Evolutionary conservation across 192 early-diverging fungal genomes (phyloP).

Genomic region (Linnemannia schmuckeri): DNA sequence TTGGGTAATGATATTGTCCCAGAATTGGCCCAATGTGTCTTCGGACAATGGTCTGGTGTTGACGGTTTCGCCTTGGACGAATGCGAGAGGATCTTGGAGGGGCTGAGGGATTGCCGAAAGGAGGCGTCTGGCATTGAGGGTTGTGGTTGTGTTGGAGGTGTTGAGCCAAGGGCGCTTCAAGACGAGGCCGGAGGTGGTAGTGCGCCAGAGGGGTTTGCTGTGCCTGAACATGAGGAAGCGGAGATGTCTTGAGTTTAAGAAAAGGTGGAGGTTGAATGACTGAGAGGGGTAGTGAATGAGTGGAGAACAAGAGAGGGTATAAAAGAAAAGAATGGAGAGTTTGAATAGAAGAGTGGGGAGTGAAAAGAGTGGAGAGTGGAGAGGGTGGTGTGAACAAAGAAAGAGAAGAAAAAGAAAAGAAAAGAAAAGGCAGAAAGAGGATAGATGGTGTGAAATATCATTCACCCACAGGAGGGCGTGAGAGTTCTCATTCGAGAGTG

Average conservation of each 20-base stretch:
- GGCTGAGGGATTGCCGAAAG: not conserved
- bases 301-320: not conserved
- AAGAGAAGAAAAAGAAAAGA: not conserved
- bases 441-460: too few relatives aligned
- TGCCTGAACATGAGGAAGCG: not conserved
- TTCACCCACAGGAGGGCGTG: not conserved
- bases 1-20: constrained; percentile 42
- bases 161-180: not conserved
- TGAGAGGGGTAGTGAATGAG: not conserved
- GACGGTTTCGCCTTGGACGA: constrained; percentile 43
- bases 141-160: not conserved
- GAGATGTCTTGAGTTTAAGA: not conserved
- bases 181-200: not conserved
- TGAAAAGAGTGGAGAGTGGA: not conserved
- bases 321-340: constrained; percentile 8
- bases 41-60: constrained; percentile 42
- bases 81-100: constrained; percentile 8
- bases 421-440: not conserved
- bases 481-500: not conserved
- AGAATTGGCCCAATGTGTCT: constrained; percentile 56
- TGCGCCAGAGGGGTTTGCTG: constrained; percentile 1
- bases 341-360: constrained; percentile 9
- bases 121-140: not conserved
- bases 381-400: not conserved
- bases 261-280: not conserved